Evolutionary conservation across 2,329 filamentous ascomycete genomes (phyloP).

Genomic region (Trichoderma cornu-damae): DNA sequence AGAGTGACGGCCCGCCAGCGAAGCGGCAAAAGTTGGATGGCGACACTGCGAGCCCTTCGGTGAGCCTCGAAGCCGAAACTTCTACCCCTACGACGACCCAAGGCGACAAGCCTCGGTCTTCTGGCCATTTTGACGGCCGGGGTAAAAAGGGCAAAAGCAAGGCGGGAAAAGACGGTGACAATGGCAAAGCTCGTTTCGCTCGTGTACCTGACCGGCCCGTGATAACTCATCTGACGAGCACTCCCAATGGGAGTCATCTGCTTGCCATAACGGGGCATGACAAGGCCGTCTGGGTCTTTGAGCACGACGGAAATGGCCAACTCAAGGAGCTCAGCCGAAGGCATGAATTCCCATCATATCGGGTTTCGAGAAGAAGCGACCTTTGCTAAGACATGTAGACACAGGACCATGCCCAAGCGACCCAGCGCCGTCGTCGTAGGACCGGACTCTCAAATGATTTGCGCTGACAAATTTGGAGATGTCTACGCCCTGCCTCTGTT

Average conservation of each 20-base stretch:
- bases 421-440: slow-evolving; percentile 71
- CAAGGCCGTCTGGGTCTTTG: slow-evolving; percentile 82
- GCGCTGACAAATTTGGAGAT: slow-evolving; percentile 94
- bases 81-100: not conserved
- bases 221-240: slow-evolving; percentile 63
- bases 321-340: slow-evolving; percentile 67
- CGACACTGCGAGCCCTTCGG: slow-evolving; percentile 20
- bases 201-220: slow-evolving; percentile 51
- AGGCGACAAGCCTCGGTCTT: slow-evolving; percentile 19
- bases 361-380: not conserved
- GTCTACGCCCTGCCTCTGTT: slow-evolving; percentile 79
- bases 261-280: slow-evolving; percentile 83
- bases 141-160: slow-evolving; percentile 30
- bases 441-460: slow-evolving; percentile 67
- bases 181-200: slow-evolving; percentile 24
- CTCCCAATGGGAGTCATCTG: slow-evolving; percentile 61
- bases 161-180: slow-evolving; percentile 14
- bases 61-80: not conserved
- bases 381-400: not conserved
- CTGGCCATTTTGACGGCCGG: slow-evolving; percentile 23
- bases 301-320: slow-evolving; percentile 55
- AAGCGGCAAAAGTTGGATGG: slow-evolving; percentile 34
- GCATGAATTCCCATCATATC: slow-evolving; percentile 37
- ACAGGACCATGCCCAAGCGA: slow-evolving; percentile 80
- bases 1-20: slow-evolving; percentile 31